Conservation (phyloP, 2,329 filamentous ascomycete species). For the Catunica adiposa region DNA sequence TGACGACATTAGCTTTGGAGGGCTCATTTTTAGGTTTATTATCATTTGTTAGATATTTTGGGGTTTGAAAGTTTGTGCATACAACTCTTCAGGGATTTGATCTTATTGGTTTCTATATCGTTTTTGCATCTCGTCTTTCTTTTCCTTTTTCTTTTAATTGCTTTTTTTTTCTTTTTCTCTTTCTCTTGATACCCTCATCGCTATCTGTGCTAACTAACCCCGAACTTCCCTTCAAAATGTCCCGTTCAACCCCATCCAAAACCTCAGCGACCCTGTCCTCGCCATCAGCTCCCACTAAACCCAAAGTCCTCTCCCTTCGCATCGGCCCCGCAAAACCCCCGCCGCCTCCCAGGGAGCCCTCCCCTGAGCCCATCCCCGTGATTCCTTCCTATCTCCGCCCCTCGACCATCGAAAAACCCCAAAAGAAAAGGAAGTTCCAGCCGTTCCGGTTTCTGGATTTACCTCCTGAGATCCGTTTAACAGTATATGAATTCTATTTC, state of each 20-base stretch:
- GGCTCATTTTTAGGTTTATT: too few species aligned
- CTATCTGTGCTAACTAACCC: too few species aligned
- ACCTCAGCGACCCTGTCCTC: background rate
- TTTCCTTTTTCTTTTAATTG: too few species aligned
- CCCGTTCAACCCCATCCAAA: background rate
- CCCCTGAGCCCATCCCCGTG: background rate
- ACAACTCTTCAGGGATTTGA: too few species aligned
- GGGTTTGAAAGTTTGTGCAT: background rate
- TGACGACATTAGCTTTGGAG: too few species aligned
- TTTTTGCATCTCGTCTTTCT: background rate
- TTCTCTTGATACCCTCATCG: too few species aligned
- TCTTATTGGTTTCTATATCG: background rate
- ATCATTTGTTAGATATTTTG: background rate
- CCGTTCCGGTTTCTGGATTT: slow-evolving; percentile 51
- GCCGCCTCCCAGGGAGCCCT: background rate
- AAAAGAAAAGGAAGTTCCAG: slow-evolving; percentile 22
- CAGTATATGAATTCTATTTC: slow-evolving; percentile 51
- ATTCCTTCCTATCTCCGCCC: background rate
- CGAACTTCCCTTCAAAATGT: background rate
- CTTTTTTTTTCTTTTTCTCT: too few species aligned
- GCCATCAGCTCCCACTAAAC: background rate
- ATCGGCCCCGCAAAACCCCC: background rate
- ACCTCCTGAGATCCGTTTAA: slow-evolving; percentile 51
- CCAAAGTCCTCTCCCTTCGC: background rate
- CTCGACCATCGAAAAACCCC: background rate